Evolutionary conservation across 768 basidiomycete genomes (phyloP), one percentile per base, ranked within the genome.

Genomic region (Psilocybe cyanescens): DNA sequence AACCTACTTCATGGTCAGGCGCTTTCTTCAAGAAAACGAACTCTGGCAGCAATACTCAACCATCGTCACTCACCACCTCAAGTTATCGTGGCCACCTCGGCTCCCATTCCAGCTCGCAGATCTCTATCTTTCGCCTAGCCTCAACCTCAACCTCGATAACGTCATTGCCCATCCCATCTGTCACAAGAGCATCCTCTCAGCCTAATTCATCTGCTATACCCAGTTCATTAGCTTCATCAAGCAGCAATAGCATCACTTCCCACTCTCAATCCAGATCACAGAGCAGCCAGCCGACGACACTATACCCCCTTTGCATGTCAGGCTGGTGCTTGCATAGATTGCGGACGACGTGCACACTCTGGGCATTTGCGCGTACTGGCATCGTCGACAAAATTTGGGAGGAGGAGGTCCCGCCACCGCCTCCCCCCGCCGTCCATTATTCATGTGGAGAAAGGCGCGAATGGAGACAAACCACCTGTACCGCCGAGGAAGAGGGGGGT

Each of bases 311-410:
- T 2, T 97, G 95, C 68, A 78, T 83, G 9, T 85, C 84, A 16
- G 88, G 91, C n/a, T 97, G 94, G 89, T 97, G 95, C 72, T 79
- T 97, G 12, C 77, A 83, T 4, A 85, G 95, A 7, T 79, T 97
- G 17, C 86, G 95, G 11, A 82, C 89, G 39, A 94, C 95, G n/a
- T 96, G 94, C 73, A 90, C 89, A 3, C 77, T 97, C 12, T 97
- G 95, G 94, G 86, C 90, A 16, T 97, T 92, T 68, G 87, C 97
- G 54, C 85, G 94, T 24, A 87, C 86, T 0, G 86, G 90, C 8
- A 79, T 97, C 57, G 80, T 97, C 17, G 93, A 95, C 61, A 90
- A 88, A 66, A 78, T 97, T 4, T 97, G 95, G 95, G 90, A 94
- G 58, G 95, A 96, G 64, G 92, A 89, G 59, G 67, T 83, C 5